Evolutionary conservation across 352 stramenopile genomes (phyloP).

Genomic region (Albugo laibachii): DNA sequence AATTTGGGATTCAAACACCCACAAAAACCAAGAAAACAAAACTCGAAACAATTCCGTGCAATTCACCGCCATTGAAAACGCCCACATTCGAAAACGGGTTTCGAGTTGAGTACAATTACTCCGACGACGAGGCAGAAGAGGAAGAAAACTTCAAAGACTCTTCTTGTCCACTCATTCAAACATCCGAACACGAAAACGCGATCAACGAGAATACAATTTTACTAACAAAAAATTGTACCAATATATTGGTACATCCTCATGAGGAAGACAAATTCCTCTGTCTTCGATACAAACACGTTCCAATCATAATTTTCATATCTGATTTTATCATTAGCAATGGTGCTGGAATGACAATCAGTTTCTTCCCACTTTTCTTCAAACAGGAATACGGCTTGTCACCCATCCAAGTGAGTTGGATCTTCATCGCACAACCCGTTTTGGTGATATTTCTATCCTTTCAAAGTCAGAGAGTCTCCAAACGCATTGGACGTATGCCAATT

Average conservation of each 20-base stretch:
- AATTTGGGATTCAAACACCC: neutral
- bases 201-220: neutral
- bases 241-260: neutral
- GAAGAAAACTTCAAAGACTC: neutral
- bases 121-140: constrained; percentile 18
- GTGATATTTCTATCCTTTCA: constrained; percentile 43
- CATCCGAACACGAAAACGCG: neutral
- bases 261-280: constrained; percentile 17
- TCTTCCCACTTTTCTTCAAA: constrained; percentile 73
- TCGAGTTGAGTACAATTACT: constrained; percentile 54
- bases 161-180: neutral
- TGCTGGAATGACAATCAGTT: constrained; percentile 69
- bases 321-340: constrained; percentile 77
- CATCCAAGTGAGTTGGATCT: constrained; percentile 48
- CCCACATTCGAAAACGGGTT: constrained; percentile 31
- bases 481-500: constrained; percentile 43
- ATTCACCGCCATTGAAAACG: constrained; percentile 17
- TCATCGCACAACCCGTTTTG: constrained; percentile 40
- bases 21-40: neutral
- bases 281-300: constrained; percentile 44
- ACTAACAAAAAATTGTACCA: neutral
- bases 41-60: neutral
- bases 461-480: constrained; percentile 25
- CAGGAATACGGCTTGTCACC: constrained; percentile 53
- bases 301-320: constrained; percentile 40